Base-by-base conservation (phyloP, 495 filamentous ascomycete species). In the Penicillium egyptiacum region DNA sequence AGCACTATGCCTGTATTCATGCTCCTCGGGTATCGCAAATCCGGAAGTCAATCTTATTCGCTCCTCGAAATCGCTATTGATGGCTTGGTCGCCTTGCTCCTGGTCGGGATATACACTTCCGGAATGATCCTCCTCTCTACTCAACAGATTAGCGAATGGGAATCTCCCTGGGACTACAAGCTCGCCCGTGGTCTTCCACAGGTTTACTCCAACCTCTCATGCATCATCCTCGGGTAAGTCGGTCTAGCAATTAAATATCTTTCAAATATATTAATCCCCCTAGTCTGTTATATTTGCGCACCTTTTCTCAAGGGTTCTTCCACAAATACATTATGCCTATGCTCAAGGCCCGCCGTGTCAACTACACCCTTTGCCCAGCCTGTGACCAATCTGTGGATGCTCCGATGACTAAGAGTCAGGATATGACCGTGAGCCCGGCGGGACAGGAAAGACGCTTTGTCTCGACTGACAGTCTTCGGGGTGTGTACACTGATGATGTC, bases 171-270 rank as follows among this genome's bases (percentile, higher is more conserved):
- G 7, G 33, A 33, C 16, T 57, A 43, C 19, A 50, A 31, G 19
- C 17, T 57, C 14, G 46, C 46, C 23, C n/a, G 19, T 16, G 47
- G 46, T 8, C 37, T 57, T 42, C 55, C 55, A 0, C 35, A 50
- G 26, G 37, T 57, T 17, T 57, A 57, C 40, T 57, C 55, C 25
- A 57, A 57, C 26, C 46, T 57, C 16, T 47, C 46, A 25, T 57
- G 55, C 22, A 25, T 57, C 10, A 16, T 57, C 5, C 35, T 57
- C 16, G 31, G 45, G 55, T 57, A 42, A 35, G 28, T 50, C 8
- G n/a, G 16, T 19, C 4, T 4, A 10, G 46, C 3, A 49, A 30
- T 23, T 12, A 1, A 20, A 31, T 9, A 31, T 30, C 5, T 11
- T 16, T 16, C 3, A 20, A 35, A 35, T 23, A 20, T 26, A 42